These are phyloP conservation scores for Jacaranda mimosifolia DNA, from an alignment of 257 asterid species.

Conservation along the genomic window DNA sequence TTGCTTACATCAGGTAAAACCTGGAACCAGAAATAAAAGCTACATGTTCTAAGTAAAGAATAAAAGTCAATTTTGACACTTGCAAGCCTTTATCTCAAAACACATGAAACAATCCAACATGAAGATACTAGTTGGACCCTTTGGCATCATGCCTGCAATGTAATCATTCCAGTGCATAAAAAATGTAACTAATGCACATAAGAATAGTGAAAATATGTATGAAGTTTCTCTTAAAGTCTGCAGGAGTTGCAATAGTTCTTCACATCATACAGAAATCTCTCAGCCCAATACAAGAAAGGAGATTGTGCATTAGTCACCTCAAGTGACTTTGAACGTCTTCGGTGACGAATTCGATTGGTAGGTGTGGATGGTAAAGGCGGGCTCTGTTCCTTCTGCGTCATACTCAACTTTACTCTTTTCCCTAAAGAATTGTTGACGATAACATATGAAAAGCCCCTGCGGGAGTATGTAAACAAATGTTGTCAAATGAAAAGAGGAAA, in stretches of 20 bases:
- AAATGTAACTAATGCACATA: not conserved
- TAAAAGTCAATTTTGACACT: not conserved
- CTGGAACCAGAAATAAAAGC: slow-evolving; percentile 40
- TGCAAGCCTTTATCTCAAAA: not conserved
- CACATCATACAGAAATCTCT: too few species aligned
- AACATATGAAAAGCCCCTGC: slow-evolving; percentile 34
- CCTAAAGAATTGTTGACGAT: not conserved
- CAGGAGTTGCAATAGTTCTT: too few species aligned
- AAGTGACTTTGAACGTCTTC: slow-evolving; percentile 48
- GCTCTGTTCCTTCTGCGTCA: slow-evolving; percentile 50
- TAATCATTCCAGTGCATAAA: too few species aligned
- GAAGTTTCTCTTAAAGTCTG: not conserved
- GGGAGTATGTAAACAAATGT: not conserved
- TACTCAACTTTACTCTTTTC: slow-evolving; percentile 26
- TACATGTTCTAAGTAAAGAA: slow-evolving; percentile 24
- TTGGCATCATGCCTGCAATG: too few species aligned
- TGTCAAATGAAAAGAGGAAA: not conserved
- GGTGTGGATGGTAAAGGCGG: slow-evolving; percentile 60
- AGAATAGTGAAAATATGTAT: not conserved
- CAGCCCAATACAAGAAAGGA: too few species aligned
- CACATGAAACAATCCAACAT: too few species aligned
- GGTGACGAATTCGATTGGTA: slow-evolving; percentile 51
- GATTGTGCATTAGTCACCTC: slow-evolving; percentile 47
- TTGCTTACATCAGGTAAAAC: slow-evolving; percentile 50
- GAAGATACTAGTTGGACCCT: too few species aligned